Evolutionary conservation across 2,329 filamentous ascomycete species (phyloP).

Genomic region (Didymella arachidicola): DNA sequence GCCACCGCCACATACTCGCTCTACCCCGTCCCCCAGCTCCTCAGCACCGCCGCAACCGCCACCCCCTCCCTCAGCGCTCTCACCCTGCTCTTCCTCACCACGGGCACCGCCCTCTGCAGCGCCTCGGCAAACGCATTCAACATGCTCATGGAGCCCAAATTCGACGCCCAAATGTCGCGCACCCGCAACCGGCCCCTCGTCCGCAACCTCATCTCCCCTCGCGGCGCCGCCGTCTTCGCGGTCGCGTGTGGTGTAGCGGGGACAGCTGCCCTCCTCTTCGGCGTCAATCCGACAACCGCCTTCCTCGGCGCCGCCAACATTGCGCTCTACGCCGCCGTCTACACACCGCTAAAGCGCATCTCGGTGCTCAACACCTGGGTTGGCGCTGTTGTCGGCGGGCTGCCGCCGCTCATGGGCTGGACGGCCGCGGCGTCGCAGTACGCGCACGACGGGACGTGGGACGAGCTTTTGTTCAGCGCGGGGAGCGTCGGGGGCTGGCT

Average conservation of each 20-base stretch:
- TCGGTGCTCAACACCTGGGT: constrained; percentile 93
- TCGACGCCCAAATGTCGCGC: constrained; percentile 92
- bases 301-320: constrained; percentile 87
- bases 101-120: constrained; percentile 86
- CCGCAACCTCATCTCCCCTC: constrained; percentile 75
- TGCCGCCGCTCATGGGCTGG: constrained; percentile 98
- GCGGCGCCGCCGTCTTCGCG: constrained; percentile 80
- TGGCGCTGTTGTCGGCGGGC: constrained; percentile 88
- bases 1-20: constrained; percentile 91
- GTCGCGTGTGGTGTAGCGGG: constrained; percentile 74
- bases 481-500: constrained; percentile 83
- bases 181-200: constrained; percentile 91
- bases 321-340: constrained; percentile 85
- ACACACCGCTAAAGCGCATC: constrained; percentile 90
- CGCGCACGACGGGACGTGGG: constrained; percentile 70
- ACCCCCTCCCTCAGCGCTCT: constrained; percentile 86
- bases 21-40: constrained; percentile 88
- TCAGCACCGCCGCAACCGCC: constrained; percentile 71
- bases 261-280: constrained; percentile 78
- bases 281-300: constrained; percentile 93
- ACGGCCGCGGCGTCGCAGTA: constrained; percentile 90
- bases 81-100: constrained; percentile 90
- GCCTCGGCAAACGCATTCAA: constrained; percentile 94
- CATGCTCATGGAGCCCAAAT: constrained; percentile 92
- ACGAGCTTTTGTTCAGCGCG: constrained; percentile 77